These are phyloP conservation scores for Diaporthe nobilis DNA, from an alignment of 2,329 filamentous ascomycete genomes.

Conservation along the genomic window DNA sequence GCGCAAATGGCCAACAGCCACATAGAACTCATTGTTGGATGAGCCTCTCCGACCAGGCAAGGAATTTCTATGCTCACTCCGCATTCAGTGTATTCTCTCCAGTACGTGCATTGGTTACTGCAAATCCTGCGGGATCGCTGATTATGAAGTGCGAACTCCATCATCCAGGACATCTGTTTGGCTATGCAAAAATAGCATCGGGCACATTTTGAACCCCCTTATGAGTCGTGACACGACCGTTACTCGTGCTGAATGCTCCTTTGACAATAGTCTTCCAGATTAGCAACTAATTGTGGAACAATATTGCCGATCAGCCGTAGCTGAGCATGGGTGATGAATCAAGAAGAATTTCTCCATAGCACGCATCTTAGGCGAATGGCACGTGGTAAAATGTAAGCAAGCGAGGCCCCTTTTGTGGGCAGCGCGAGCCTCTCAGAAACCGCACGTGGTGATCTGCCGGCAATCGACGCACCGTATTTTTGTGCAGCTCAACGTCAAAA, in stretches of 20 bases:
- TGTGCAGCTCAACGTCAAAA: background rate
- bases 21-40: background rate
- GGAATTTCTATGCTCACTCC: no score
- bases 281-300: background rate
- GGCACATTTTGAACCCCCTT: background rate
- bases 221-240: background rate
- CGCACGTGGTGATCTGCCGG: background rate
- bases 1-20: slow-evolving; percentile 9
- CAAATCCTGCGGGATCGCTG: background rate
- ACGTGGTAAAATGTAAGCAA: background rate
- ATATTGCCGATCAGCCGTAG: background rate
- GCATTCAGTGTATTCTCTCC: background rate
- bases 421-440: background rate
- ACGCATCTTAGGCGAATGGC: background rate
- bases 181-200: background rate
- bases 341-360: background rate
- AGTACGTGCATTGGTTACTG: background rate
- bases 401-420: background rate
- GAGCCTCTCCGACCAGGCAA: background rate
- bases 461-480: background rate
- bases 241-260: background rate
- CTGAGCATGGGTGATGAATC: background rate
- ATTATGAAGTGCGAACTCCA: background rate
- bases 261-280: background rate
- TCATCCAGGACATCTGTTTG: background rate